Conservation (phyloP, 805 yeast species). For the Candida orba region DNA sequence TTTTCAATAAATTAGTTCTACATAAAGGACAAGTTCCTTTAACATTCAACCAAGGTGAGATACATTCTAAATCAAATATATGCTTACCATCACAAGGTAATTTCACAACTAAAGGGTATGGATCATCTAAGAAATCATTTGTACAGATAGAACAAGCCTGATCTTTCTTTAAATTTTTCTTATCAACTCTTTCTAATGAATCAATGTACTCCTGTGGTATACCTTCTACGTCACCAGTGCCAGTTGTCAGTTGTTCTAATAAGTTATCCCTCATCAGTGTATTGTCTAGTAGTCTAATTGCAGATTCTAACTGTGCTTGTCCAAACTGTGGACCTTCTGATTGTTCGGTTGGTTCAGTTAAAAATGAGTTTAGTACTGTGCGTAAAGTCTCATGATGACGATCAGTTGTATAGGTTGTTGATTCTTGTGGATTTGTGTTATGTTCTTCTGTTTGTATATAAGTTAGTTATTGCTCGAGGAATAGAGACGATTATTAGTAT, state of each 20-base stretch:
- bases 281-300: conserved; percentile 13
- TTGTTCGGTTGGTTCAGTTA: conserved; percentile 4
- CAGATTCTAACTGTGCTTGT: conserved; percentile 13
- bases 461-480: neutral
- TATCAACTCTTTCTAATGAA: conserved; percentile 62
- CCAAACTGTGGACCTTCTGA: conserved; percentile 3
- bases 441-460: conserved; percentile 1
- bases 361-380: conserved; percentile 10
- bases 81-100: conserved; percentile 63
- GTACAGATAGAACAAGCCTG: conserved; percentile 87
- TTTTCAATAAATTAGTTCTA: conserved; percentile 58
- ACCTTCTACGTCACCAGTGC: conserved; percentile 33
- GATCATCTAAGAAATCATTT: conserved; percentile 58
- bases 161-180: conserved; percentile 32
- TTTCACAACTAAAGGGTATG: conserved; percentile 71
- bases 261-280: conserved; percentile 19
- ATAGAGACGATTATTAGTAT: neutral
- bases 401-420: neutral
- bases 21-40: conserved; percentile 83
- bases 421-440: neutral
- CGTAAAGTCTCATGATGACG: conserved; percentile 17
- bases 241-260: conserved; percentile 17
- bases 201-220: conserved; percentile 69
- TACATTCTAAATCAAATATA: conserved; percentile 81
- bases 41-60: conserved; percentile 79